A percentile compares a stretch with the other conserved stretches of the same genome.
Evolutionary conservation across 1,284 basidiomycete species (phyloP).

Genomic region (Sporisorium graminicola): DNA sequence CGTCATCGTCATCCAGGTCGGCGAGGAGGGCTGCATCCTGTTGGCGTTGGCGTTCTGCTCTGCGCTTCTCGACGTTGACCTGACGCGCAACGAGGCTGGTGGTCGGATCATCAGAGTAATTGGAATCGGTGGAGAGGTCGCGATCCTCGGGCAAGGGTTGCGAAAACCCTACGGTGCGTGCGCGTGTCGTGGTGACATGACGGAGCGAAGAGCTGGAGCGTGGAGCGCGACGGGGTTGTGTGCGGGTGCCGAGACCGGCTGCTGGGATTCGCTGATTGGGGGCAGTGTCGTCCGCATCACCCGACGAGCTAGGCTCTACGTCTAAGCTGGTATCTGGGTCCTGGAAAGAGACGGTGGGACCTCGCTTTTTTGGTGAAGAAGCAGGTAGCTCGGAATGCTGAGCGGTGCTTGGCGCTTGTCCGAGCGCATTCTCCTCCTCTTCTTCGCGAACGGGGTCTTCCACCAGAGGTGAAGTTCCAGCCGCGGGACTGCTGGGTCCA

Average conservation of each 20-base stretch:
- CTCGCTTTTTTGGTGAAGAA: constrained; percentile 14
- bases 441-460: constrained; percentile 23
- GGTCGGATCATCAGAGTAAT: constrained; percentile 25
- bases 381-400: neutral
- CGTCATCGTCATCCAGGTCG: constrained; percentile 38
- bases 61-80: constrained; percentile 45
- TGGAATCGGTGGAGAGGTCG: constrained; percentile 28
- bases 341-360: constrained; percentile 22
- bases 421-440: constrained; percentile 10
- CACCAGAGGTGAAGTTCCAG: constrained; percentile 7
- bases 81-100: constrained; percentile 48
- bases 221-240: constrained; percentile 57
- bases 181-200: constrained; percentile 44
- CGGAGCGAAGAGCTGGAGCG: constrained; percentile 56
- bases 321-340: constrained; percentile 19
- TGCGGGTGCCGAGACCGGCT: constrained; percentile 56
- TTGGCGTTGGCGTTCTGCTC: constrained; percentile 32
- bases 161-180: constrained; percentile 45
- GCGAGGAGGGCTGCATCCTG: constrained; percentile 38
- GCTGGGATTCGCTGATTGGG: constrained; percentile 42
- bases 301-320: neutral
- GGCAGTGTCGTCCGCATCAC: neutral
- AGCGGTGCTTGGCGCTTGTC: neutral
- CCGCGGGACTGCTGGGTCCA: neutral
- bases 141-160: constrained; percentile 54